phyloP scores from a whole-genome alignment of 768 basidiomycete genomes.

The Tricholoma sp. region DNA sequence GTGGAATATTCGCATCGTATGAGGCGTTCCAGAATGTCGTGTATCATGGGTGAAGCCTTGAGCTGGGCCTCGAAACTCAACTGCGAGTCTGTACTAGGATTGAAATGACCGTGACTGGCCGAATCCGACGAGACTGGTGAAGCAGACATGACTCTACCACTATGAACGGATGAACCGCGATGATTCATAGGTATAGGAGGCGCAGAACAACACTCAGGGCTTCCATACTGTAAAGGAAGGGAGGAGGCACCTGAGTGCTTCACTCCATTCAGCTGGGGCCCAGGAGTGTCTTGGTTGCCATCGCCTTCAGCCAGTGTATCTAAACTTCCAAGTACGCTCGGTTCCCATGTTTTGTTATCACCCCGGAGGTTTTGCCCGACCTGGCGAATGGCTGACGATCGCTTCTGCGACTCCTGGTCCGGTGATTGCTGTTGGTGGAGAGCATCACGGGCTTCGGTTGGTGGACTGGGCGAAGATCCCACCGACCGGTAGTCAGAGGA shows the following conservation, averaged over 20 bases:
- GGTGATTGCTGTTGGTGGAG: constrained; percentile 32
- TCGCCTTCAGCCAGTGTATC: constrained; percentile 54
- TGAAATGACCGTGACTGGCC: constrained; percentile 63
- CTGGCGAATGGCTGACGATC: constrained; percentile 44
- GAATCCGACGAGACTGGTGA: constrained; percentile 84
- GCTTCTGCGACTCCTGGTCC: constrained; percentile 32
- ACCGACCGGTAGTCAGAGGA: constrained; percentile 64
- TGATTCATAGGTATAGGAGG: constrained; percentile 39
- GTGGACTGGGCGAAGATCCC: constrained; percentile 66
- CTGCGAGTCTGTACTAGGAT: constrained; percentile 41
- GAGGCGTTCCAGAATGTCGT: constrained; percentile 73
- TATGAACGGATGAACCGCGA: constrained; percentile 36
- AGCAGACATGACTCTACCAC: constrained; percentile 48
- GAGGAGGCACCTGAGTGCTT: constrained; percentile 25
- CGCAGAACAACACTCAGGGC: constrained; percentile 35
- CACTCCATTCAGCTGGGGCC: constrained; percentile 19
- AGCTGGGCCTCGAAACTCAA: constrained; percentile 66
- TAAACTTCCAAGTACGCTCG: constrained; percentile 43
- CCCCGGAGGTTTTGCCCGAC: constrained; percentile 36
- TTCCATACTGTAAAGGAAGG: constrained; percentile 32
- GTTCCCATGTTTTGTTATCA: constrained; percentile 41
- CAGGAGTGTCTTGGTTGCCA: constrained; percentile 34
- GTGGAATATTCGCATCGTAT: constrained; percentile 64
- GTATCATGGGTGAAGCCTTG: constrained; percentile 68
- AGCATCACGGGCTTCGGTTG: constrained; percentile 32